A percentile compares a stretch with the other conserved stretches of the same genome.
These are phyloP conservation scores for Endoconidiophora polonica DNA, from an alignment of 2,329 filamentous ascomycete species.

Conservation along the genomic window DNA sequence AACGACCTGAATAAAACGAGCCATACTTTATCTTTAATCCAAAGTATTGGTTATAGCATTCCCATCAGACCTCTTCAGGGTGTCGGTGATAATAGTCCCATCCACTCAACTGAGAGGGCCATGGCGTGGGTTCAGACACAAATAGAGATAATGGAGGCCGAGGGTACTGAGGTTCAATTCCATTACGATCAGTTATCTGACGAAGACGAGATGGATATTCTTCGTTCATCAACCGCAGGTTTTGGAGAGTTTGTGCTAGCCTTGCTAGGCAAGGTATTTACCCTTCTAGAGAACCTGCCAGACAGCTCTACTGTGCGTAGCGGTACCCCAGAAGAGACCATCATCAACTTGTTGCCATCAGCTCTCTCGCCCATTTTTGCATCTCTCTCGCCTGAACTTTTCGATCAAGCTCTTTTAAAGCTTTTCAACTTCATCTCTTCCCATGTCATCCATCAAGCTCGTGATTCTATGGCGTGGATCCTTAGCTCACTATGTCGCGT, in stretches of 20 bases:
- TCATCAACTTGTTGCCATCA: constrained; percentile 86
- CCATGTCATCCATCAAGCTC: constrained; percentile 90
- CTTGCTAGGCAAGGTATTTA: constrained; percentile 87
- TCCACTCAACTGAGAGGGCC: constrained; percentile 60
- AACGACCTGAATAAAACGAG: constrained; percentile 96
- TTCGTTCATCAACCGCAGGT: constrained; percentile 85
- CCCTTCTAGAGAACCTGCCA: constrained; percentile 82
- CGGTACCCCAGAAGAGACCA: constrained; percentile 87
- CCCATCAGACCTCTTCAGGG: constrained; percentile 60
- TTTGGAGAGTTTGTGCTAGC: constrained; percentile 86
- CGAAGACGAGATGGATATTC: constrained; percentile 70
- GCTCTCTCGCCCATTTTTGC: constrained; percentile 82
- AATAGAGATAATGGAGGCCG: constrained; percentile 81
- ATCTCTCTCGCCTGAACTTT: constrained; percentile 80
- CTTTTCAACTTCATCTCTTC: constrained; percentile 79
- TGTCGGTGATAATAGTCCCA: constrained; percentile 47
- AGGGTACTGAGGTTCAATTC: constrained; percentile 70
- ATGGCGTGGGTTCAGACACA: constrained; percentile 89
- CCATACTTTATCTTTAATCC: constrained; percentile 86
- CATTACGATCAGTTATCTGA: constrained; percentile 76
- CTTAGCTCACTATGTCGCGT: constrained; percentile 93
- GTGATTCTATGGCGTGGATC: constrained; percentile 97
- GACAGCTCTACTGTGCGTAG: constrained; percentile 77
- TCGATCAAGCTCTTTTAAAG: constrained; percentile 82
- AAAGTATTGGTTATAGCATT: constrained; percentile 90